Evolutionary conservation across 2,329 filamentous ascomycete genomes (phyloP), one percentile per base, ranked within the genome.

Genomic region (Penicillium sp.): DNA sequence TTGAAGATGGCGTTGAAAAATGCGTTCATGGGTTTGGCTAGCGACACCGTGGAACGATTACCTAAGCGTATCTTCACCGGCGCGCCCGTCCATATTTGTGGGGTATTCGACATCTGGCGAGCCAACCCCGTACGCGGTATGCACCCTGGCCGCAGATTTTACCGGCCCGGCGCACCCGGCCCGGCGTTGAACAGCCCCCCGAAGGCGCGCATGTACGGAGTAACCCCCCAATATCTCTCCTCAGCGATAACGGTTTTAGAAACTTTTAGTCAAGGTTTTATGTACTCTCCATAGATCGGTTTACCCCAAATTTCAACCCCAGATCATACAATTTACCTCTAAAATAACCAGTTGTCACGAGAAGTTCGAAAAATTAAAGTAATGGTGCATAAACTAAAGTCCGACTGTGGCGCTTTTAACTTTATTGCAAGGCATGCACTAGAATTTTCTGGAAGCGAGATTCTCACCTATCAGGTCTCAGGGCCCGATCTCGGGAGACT

Each of bases 131-230:
- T 25, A 21, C 31, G 23, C 48, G 15, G 39, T 25, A 33, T 47
- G 19, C 27, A 25, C 10, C 6, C 17, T 3, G 53, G 27, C 8
- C 9, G 10, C 23, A 27, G 12, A 41, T 27, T 25, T 4, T 23
- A 49, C 55, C 55, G 55, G 55, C 42, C 55, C 55, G 55, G 55
- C 54, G 41, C 1, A 39, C 42, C 55, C 55, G 55, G 55, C 42
- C 55, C 55, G 55, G 55, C 55, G 42, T 17, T 8, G 12, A 42
- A 42, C 38, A 49, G 13, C n/a, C 44, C 38, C 51, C 41, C 50
- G 41, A 31, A 29, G 21, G 44, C 15, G 44, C 15, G 17, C 17
- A n/a, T 19, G 7, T 8, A 17, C n/a, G n/a, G n/a, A n/a, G n/a
- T n/a, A 35, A 6, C 33, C 33, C 29, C 44, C 25, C 35, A 27